These are phyloP conservation scores for Colletotrichum somersetense DNA, from an alignment of 2,329 filamentous ascomycete species.

Conservation along the genomic window DNA sequence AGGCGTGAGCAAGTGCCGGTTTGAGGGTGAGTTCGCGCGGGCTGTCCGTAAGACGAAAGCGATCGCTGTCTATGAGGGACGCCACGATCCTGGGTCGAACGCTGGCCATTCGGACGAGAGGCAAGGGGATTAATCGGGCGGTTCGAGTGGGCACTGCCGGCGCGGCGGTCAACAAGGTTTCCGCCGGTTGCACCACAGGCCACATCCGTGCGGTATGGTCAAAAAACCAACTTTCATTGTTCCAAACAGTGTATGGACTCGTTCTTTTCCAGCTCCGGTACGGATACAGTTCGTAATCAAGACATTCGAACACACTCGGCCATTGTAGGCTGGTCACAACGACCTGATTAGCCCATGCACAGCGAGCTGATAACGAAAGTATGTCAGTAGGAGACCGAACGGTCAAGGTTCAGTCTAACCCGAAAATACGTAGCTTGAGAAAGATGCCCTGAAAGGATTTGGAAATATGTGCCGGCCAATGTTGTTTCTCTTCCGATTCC, in stretches of 20 bases:
- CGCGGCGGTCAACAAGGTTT: conserved; percentile 25
- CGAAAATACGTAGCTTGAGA: neutral
- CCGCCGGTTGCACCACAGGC: conserved; percentile 31
- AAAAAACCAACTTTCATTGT: conserved; percentile 22
- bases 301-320: neutral
- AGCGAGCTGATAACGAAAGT: neutral
- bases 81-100: conserved; percentile 29
- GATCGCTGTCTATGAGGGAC: conserved; percentile 26
- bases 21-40: conserved; percentile 30
- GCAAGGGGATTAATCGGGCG: conserved; percentile 19
- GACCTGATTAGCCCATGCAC: neutral
- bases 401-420: conserved; percentile 2
- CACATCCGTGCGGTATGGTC: conserved; percentile 31
- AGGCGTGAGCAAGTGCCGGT: conserved; percentile 13
- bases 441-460: conserved; percentile 12
- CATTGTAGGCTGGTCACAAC: neutral
- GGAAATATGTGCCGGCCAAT: conserved; percentile 23
- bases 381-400: conserved; percentile 11
- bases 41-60: conserved; percentile 37
- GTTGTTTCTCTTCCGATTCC: conserved; percentile 23
- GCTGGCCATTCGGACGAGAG: conserved; percentile 13
- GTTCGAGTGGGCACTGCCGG: conserved; percentile 17
- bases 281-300: neutral
- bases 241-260: neutral
- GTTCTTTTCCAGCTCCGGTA: neutral